Base-by-base conservation (phyloP, 2,329 filamentous ascomycete species). In the Colletotrichum chlorophyti region DNA sequence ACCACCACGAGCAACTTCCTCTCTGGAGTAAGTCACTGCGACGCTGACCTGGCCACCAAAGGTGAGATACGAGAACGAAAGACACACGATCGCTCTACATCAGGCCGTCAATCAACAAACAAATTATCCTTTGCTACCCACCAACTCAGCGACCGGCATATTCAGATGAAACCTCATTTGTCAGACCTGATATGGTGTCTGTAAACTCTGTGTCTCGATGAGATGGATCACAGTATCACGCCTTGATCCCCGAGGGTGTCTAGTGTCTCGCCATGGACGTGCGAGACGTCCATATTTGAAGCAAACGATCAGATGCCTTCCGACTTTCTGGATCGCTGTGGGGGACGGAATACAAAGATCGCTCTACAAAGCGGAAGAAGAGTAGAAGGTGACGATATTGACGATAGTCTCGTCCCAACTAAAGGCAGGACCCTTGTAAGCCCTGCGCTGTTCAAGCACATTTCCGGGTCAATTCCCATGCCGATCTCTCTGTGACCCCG, bases 91-190 rank as follows among this genome's bases (percentile, higher is more conserved):
- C n/a, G 24, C 10, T 6, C 38, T 27, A n/a, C 17, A 31, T 34
- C 23, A 23, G 27, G 41, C 37, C 49, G 47, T 42, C 41, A 35
- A 58, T 34, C 53, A 49, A 54, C 35, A 54, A 41, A 26, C 14
- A 26, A 5, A 19, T 37, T 41, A 24, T 17, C 10, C 17, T 41
- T 26, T n/a, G 26, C 35, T 31, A 19, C 12, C 14, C 29, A 48
- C 42, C 9, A 12, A 23, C 3, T 24, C 10, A 10, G n/a, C 19
- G 38, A 32, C 5, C 5, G 19, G 21, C 17, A 15, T 34, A 27
- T 54, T 58, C 50, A 34, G 50, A 58, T 54, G 35, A 58, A 58
- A 58, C 50, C 27, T 48, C 14, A 23, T 15, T 24, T 34, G 19
- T 40, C 9, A 27, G 42, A 48, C 35, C 23, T 48, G 50, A 58